These are phyloP conservation scores for Fusarium nanum DNA, from an alignment of 2,329 filamentous ascomycete species.

Conservation along the genomic window DNA sequence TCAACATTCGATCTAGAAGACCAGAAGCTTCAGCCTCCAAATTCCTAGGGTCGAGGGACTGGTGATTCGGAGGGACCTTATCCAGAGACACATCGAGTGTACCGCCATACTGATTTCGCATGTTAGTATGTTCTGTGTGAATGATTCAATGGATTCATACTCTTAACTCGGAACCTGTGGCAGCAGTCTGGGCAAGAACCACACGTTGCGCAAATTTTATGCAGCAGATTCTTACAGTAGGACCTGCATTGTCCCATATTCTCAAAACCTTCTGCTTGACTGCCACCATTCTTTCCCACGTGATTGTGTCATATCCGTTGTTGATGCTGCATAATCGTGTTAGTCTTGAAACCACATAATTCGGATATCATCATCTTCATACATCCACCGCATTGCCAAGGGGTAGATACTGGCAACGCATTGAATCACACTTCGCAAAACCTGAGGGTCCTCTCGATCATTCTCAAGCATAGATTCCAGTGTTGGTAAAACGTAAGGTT, in stretches of 20 bases:
- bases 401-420: slow-evolving; percentile 93
- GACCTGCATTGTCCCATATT: slow-evolving; percentile 84
- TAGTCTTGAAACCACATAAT: slow-evolving; percentile 41
- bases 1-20: slow-evolving; percentile 87
- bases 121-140: slow-evolving; percentile 22
- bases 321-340: slow-evolving; percentile 73
- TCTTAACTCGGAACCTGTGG: slow-evolving; percentile 81
- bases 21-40: slow-evolving; percentile 95
- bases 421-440: slow-evolving; percentile 88
- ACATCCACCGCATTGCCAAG: slow-evolving; percentile 93
- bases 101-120: slow-evolving; percentile 56
- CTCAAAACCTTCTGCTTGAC: slow-evolving; percentile 91
- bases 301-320: slow-evolving; percentile 81
- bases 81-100: slow-evolving; percentile 83
- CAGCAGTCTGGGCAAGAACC: slow-evolving; percentile 90
- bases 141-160: slow-evolving; percentile 59
- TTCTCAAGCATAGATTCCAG: slow-evolving; percentile 77
- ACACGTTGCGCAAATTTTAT: slow-evolving; percentile 97
- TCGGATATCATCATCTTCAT: slow-evolving; percentile 61
- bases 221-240: slow-evolving; percentile 89
- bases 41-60: slow-evolving; percentile 79
- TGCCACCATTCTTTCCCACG: slow-evolving; percentile 87
- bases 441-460: slow-evolving; percentile 79
- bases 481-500: slow-evolving; percentile 80
- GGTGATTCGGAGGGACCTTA: slow-evolving; percentile 85